Conservation (phyloP, 176 grass and related monocot genomes). For the Oryza brachyantha region DNA sequence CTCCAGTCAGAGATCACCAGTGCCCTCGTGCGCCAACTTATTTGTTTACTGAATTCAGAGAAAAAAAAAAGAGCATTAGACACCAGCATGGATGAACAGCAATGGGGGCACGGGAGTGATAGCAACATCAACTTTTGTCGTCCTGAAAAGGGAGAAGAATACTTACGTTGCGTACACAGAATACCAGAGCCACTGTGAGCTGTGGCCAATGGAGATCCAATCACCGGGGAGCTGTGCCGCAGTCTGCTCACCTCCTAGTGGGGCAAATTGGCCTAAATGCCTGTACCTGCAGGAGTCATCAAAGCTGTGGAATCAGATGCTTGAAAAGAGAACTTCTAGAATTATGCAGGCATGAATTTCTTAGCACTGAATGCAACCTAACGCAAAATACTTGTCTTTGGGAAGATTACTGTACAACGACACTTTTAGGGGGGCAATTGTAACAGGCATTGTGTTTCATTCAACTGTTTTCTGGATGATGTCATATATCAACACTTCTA, state of each 20-base stretch:
- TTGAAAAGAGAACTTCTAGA: not conserved
- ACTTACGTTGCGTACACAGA: constrained; percentile 86
- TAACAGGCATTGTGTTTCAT: not conserved
- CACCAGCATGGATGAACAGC: not conserved
- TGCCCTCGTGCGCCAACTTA: constrained; percentile 89
- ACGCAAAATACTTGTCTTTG: not conserved
- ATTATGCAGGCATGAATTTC: not conserved
- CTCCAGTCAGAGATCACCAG: constrained; percentile 86
- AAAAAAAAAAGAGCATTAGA: not conserved
- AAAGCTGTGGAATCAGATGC: constrained; percentile 35
- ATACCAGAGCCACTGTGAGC: constrained; percentile 96
- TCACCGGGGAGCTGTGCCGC: constrained; percentile 87
- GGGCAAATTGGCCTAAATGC: constrained; percentile 95
- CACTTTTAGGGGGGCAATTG: not conserved
- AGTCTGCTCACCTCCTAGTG: constrained; percentile 91
- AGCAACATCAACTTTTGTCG: not conserved
- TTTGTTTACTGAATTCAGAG: constrained; percentile 73
- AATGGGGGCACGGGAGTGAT: constrained; percentile 19
- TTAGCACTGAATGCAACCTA: not conserved
- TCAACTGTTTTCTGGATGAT: not conserved
- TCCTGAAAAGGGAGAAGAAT: not conserved
- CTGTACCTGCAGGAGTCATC: constrained; percentile 51
- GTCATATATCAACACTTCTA: not conserved
- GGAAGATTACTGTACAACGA: not conserved
- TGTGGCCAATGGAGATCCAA: constrained; percentile 95